Base-by-base conservation (phyloP, 345 rosid genomes). In the Linum trigynum region DNA sequence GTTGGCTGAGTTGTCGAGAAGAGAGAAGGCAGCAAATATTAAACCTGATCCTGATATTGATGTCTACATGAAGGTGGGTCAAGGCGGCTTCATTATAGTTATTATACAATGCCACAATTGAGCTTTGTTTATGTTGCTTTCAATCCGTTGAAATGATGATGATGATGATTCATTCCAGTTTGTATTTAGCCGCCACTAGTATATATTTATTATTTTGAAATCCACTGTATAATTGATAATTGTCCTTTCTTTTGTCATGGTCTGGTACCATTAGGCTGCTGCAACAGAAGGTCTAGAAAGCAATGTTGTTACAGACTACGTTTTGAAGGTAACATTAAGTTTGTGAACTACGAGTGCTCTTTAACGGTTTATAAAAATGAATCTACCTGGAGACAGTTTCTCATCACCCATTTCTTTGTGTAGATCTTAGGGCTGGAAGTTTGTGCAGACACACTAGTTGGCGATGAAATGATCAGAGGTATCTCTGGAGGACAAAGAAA, bases 401-500 rank as follows among this genome's bases (percentile, higher is more conserved):
- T 57, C 1, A 17, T 16, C 38, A 5, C 6, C 10, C 4, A 7
- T 32, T 17, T 37, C 12, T 57, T 16, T 12, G 7, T 9, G 10
- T 23, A 57, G 61, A 57, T 57, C 23, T 57, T 57, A 12, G 61
- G 61, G 11, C 61, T 57, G 0, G 61, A 57, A 57, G 61, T 57
- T 8, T 57, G 61, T 10, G 61, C 61, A 57, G 61, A 57, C 38
- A 57, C 61, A 8, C 36, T 57, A 4, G 61, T 57, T 5, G 61
- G 61, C 3, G 61, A 57, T 23, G 61, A 57, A 57, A 57, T 57
- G 61, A 57, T 37, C 37, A 57, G 61, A 57, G 61, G 61, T 2
- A 57, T 57, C 36, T 57, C 61, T 57, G 61, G 61, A 7, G 61
- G 61, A 57, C 61, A 57, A 37, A 57, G 38, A 37, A 57, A 57